phyloP scores from a whole-genome alignment of 2,329 filamentous ascomycete species.

The Hypoxylon sp. region DNA sequence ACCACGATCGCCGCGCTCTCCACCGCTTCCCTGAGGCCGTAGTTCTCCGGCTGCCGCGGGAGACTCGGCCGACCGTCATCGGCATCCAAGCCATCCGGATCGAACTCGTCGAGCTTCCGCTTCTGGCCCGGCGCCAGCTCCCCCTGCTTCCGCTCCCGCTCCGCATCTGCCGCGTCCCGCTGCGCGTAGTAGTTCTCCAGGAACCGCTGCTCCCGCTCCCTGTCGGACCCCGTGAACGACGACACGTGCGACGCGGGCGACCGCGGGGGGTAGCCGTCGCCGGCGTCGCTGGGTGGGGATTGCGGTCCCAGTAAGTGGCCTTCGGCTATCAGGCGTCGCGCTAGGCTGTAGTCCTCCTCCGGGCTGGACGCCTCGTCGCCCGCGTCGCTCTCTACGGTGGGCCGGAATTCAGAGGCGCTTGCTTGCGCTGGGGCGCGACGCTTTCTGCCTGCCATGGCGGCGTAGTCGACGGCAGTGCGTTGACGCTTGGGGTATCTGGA shows the following conservation, averaged over 20 bases:
- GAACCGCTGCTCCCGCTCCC: not conserved
- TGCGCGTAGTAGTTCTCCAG: no score
- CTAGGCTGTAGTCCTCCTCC: no score
- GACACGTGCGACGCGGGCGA: not conserved
- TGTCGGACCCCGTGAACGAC: not conserved
- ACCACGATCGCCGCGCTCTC: not conserved
- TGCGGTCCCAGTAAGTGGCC: no score
- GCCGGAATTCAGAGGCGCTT: no score
- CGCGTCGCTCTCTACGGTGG: not conserved
- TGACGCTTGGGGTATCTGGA: slow-evolving; percentile 13
- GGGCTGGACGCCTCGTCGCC: no score
- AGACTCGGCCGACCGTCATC: not conserved
- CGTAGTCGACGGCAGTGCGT: not conserved
- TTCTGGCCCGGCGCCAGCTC: not conserved
- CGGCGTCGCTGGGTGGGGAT: no score
- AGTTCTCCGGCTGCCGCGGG: not conserved
- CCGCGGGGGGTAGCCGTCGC: not conserved
- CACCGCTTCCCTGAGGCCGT: not conserved
- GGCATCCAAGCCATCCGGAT: not conserved
- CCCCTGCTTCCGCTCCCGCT: not conserved
- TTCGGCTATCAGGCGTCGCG: no score
- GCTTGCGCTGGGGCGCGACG: not conserved
- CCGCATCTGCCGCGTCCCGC: no score
- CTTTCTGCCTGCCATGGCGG: not conserved
- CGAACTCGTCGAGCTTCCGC: not conserved